Percentiles rank a stretch among this genome's conserved stretches.
phyloP scores from a whole-genome alignment of 192 early-diverging fungal genomes.

The Coemansia sp. region DNA sequence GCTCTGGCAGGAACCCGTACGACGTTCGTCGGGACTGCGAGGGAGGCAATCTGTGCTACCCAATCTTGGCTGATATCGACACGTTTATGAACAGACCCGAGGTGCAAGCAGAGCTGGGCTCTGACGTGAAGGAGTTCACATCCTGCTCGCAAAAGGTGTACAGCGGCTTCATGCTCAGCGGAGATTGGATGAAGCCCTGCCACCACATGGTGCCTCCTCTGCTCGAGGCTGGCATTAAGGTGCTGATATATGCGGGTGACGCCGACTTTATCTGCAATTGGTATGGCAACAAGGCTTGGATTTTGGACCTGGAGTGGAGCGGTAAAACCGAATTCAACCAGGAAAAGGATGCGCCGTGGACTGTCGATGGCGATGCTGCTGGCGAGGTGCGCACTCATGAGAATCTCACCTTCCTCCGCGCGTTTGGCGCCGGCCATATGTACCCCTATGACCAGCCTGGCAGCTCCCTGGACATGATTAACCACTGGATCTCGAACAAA shows the following conservation, averaged over 20 bases:
- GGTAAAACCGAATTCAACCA: slow-evolving; percentile 68
- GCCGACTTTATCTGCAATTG: slow-evolving; percentile 95
- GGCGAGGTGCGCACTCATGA: slow-evolving; percentile 70
- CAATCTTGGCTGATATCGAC: slow-evolving; percentile 78
- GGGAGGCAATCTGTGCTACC: slow-evolving; percentile 82
- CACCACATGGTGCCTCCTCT: slow-evolving; percentile 64
- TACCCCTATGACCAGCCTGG: slow-evolving; percentile 92
- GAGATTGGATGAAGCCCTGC: slow-evolving; percentile 91
- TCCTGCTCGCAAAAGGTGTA: slow-evolving; percentile 87
- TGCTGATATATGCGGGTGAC: slow-evolving; percentile 91
- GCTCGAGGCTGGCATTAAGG: slow-evolving; percentile 76
- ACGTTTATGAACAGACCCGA: slow-evolving; percentile 74
- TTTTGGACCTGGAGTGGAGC: slow-evolving; percentile 80
- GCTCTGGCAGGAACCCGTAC: slow-evolving; percentile 87
- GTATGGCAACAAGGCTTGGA: slow-evolving; percentile 90
- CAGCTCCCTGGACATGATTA: slow-evolving; percentile 82
- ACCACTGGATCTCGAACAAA: slow-evolving; percentile 68
- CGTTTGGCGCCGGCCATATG: slow-evolving; percentile 90
- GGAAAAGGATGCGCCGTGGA: slow-evolving; percentile 73
- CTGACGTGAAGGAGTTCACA: slow-evolving; percentile 66
- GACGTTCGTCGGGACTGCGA: slow-evolving; percentile 90
- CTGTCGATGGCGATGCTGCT: slow-evolving; percentile 58
- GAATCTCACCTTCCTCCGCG: slow-evolving; percentile 81
- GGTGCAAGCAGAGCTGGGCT: slow-evolving; percentile 77
- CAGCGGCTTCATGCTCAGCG: slow-evolving; percentile 73